Base-by-base conservation (phyloP, 495 filamentous ascomycete genomes). In the Viridothelium virens region DNA sequence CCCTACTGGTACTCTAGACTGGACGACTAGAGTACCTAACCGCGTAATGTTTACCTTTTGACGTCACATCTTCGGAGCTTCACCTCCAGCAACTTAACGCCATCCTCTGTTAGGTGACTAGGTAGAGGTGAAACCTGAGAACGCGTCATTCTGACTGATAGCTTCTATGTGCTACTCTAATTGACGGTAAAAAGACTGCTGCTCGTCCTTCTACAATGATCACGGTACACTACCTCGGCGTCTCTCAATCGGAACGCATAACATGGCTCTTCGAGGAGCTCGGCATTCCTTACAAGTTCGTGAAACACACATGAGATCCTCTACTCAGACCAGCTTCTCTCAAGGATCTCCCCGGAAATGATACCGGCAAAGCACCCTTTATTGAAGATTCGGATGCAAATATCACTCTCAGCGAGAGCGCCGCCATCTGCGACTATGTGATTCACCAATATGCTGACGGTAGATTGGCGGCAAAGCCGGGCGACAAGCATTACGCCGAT, bases 241-340 rank as follows among this genome's bases (percentile, higher is more conserved):
- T 73, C 65, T 77, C 74, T 9, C 72, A 75, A 70, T 76, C 74
- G 33, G 72, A 79, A 64, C 68, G 73, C 38, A 72, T 72, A 31
- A 67, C 77, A 50, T 77, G 74, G 77, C 72, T 77, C 36, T 70
- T 76, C 25, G 77, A 78, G 61, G 77, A 78, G 47, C 69, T 78
- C 16, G 72, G 65, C 25, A 73, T 77, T 63, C 69, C 74, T 12
- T 78, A 78, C 72, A 71, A 74, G 61, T 69, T 78, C 34, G 68
- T 72, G 0, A 67, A 70, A 14, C 72, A 76, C 70, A 37, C 66
- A 2, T 75, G 76, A 62, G 69, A 71, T 25, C 66, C 66, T 4
- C 31, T 66, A 46, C 73, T 68, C 56, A 69, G 74, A 5, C 71
- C 71, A 10, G 53, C 63, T 5, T 66, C 70, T 38, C 70, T 74